These are phyloP conservation scores for Pythium utonaiense DNA, from an alignment of 352 stramenopile genomes.

Conservation along the genomic window DNA sequence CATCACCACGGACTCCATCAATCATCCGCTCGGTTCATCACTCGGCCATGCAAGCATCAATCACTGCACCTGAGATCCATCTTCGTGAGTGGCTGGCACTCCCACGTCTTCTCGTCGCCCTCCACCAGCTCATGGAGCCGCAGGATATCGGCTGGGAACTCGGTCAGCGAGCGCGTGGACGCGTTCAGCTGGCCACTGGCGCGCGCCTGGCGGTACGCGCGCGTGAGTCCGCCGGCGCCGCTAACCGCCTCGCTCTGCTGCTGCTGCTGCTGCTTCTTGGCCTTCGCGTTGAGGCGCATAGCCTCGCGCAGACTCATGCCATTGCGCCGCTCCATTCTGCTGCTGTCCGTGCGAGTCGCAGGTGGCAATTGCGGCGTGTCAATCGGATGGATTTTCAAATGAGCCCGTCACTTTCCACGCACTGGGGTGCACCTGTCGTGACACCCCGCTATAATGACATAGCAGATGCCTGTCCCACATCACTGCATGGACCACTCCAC, in stretches of 20 bases:
- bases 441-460: neutral
- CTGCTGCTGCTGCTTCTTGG: conserved; percentile 2
- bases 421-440: neutral
- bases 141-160: conserved; percentile 60
- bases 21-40: neutral
- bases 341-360: neutral
- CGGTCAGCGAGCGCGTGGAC: conserved; percentile 43
- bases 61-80: conserved; percentile 56
- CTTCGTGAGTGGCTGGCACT: conserved; percentile 64
- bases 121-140: conserved; percentile 59
- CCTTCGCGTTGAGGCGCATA: conserved; percentile 28
- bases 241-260: conserved; percentile 10
- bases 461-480: conserved; percentile 3
- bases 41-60: neutral
- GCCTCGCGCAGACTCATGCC: conserved; percentile 40
- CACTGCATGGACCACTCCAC: conserved; percentile 18
- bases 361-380: neutral
- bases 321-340: conserved; percentile 34
- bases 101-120: conserved; percentile 69
- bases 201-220: conserved; percentile 49
- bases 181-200: conserved; percentile 60
- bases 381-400: conserved; percentile 2
- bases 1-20: neutral
- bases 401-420: neutral
- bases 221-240: conserved; percentile 16